A percentile compares a stretch with the other conserved stretches of the same genome.
These are phyloP conservation scores for Trametes versicolor DNA, from an alignment of 1,284 basidiomycete genomes.

Conservation along the genomic window DNA sequence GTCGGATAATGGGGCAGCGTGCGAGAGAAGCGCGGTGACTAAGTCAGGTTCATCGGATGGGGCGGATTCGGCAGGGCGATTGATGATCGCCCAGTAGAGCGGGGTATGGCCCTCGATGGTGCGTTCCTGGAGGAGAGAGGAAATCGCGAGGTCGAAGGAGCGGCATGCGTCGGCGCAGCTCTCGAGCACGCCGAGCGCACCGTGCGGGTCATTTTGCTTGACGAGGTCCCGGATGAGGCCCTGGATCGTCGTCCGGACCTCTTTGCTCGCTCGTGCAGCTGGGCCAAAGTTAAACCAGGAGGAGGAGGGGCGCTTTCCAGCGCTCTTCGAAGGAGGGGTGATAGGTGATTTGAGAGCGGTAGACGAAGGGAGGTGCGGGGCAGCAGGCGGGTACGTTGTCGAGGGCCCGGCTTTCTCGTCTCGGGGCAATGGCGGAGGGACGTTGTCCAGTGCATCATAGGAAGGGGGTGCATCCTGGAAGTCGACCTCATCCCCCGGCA, in stretches of 20 bases:
- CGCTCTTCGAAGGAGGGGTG: not conserved
- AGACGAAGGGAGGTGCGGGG: slow-evolving; percentile 8
- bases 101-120: slow-evolving; percentile 72
- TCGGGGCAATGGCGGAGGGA: slow-evolving; percentile 18
- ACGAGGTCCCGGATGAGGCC: slow-evolving; percentile 44
- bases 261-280: slow-evolving; percentile 32
- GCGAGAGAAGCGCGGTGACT: slow-evolving; percentile 60
- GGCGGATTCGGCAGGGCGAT: slow-evolving; percentile 39
- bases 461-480: slow-evolving; percentile 44
- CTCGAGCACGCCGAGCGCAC: slow-evolving; percentile 48
- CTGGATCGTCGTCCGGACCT: slow-evolving; percentile 41
- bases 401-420: slow-evolving; percentile 30
- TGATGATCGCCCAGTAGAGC: slow-evolving; percentile 77
- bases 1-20: slow-evolving; percentile 61
- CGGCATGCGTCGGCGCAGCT: slow-evolving; percentile 58
- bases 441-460: slow-evolving; percentile 39
- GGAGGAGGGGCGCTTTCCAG: slow-evolving; percentile 23
- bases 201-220: slow-evolving; percentile 38
- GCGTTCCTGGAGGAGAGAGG: slow-evolving; percentile 64
- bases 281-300: slow-evolving; percentile 37
- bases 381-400: not conserved
- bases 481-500: slow-evolving; percentile 42
- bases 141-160: slow-evolving; percentile 50
- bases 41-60: slow-evolving; percentile 47
- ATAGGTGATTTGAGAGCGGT: slow-evolving; percentile 15